phyloP scores from a whole-genome alignment of 2,329 filamentous ascomycete genomes.

The Metarhizium brunneum region DNA sequence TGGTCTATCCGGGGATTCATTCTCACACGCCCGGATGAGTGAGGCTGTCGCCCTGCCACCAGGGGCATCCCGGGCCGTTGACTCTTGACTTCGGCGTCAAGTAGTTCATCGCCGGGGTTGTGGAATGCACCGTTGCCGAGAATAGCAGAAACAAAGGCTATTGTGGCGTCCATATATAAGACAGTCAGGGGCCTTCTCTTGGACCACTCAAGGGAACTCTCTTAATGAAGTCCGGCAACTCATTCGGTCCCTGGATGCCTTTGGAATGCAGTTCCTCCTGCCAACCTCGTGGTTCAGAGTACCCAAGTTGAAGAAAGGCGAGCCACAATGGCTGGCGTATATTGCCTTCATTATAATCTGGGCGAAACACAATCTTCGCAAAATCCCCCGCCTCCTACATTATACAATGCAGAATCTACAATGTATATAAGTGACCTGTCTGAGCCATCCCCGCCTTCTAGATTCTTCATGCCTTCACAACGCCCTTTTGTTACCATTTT shows the following conservation, averaged over 20 bases:
- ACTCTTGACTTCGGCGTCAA: background rate
- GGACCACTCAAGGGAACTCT: background rate
- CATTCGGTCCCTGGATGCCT: background rate
- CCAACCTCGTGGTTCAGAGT: conserved; percentile 1
- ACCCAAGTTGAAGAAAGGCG: no score
- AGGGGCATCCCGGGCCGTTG: background rate
- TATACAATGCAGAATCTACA: background rate
- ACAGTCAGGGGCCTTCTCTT: background rate
- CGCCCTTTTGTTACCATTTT: background rate
- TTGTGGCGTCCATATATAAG: background rate
- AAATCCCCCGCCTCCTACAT: conserved; percentile 3
- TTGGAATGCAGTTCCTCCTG: conserved; percentile 1
- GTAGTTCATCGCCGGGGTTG: background rate
- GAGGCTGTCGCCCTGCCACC: background rate
- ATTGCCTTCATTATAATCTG: no score
- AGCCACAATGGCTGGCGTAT: background rate
- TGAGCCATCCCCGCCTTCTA: background rate
- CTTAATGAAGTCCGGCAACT: background rate
- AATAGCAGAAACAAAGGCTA: conserved; percentile 2
- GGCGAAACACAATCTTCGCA: background rate
- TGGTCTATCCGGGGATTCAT: background rate
- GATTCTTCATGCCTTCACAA: conserved; percentile 1
- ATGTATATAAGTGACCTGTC: conserved; percentile 7
- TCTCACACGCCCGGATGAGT: background rate
- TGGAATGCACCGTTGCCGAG: background rate